Evolutionary conservation across 805 yeast species (phyloP), one percentile per base, ranked within the genome.

Genomic region (Tetrapisispora fleetii): DNA sequence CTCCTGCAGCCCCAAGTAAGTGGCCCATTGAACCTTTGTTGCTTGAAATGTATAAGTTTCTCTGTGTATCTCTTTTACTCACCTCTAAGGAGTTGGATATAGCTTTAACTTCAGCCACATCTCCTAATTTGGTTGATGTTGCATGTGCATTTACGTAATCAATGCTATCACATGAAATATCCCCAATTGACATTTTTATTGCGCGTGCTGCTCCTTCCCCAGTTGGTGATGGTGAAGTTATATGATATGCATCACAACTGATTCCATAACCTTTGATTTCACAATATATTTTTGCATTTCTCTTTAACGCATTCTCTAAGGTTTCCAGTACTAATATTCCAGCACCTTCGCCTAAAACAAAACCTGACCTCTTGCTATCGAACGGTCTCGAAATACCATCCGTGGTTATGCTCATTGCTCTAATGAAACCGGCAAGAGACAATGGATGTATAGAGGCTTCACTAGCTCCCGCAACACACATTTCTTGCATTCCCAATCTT

Each of bases 131-230:
- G 0, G 99, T 93, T 0, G 96, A 86, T 0, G 99, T 93, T 0
- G 99, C 99, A 65, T 93, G 99, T 1, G 99, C 97, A 66, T 95
- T 93, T 43, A 93, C 73, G 59, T 89, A 93, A 42, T 77, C 88
- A 18, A 91, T 72, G 1, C 77, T 71, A 3, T 58, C 41, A 0
- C 80, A 73, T 1, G 62, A 60, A 1, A 82, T 50, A 0, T 71
- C 71, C 24, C 68, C 62, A 24, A 90, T 53, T 0, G 98, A 95
- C 75, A 77, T 76, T 43, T 72, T 67, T 95, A 93, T 93, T 2
- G 97, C 82, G 52, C 85, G 70, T 51, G 63, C 72, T 0, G 97
- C 98, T 13, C 98, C 99, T 32, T 76, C 74, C 1, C 98, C 98
- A 49, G 78, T 76, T 27, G 78, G 81, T 3, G 77, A 73, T 0